These are phyloP conservation scores for Hermanozyma aechmeae DNA, from an alignment of 805 yeast genomes.

Conservation along the genomic window DNA sequence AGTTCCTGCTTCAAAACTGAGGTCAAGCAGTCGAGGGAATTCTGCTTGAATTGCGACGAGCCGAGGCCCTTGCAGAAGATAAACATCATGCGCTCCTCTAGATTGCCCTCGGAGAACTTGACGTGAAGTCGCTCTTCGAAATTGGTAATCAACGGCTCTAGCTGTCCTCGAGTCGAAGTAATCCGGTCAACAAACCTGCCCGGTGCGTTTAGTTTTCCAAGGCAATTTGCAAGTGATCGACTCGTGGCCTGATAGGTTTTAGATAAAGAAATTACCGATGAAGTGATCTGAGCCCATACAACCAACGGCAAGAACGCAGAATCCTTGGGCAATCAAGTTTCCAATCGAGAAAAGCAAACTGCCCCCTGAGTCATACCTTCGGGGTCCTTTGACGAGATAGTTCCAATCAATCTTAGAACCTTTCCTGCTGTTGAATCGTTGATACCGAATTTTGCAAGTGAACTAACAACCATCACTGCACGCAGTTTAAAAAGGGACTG, in stretches of 20 bases:
- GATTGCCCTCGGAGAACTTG: constrained; percentile 32
- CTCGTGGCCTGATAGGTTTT: constrained; percentile 7
- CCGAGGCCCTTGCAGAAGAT: constrained; percentile 49
- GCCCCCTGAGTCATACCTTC: constrained; percentile 29
- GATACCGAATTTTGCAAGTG: constrained; percentile 53
- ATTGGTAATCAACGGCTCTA: constrained; percentile 32
- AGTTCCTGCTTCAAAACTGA: constrained; percentile 35
- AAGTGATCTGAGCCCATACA: constrained; percentile 32
- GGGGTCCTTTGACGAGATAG: constrained; percentile 8
- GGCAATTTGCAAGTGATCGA: background rate
- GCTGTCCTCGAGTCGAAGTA: too few relatives aligned
- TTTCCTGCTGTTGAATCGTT: constrained; percentile 41
- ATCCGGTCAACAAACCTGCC: too few relatives aligned
- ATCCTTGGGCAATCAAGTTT: constrained; percentile 36
- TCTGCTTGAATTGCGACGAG: constrained; percentile 44
- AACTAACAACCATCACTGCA: constrained; percentile 62
- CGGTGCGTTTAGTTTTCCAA: background rate
- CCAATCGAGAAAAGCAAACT: constrained; percentile 38
- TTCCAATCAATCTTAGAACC: constrained; percentile 17
- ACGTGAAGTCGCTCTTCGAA: constrained; percentile 36
- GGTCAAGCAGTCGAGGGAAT: constrained; percentile 37
- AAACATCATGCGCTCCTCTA: constrained; percentile 42
- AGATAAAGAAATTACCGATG: constrained; percentile 5
- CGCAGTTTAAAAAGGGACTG: constrained; percentile 57
- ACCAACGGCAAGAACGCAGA: constrained; percentile 39